phyloP scores from a whole-genome alignment of 2,329 filamentous ascomycete genomes.

The Hymenoscyphus scutula region DNA sequence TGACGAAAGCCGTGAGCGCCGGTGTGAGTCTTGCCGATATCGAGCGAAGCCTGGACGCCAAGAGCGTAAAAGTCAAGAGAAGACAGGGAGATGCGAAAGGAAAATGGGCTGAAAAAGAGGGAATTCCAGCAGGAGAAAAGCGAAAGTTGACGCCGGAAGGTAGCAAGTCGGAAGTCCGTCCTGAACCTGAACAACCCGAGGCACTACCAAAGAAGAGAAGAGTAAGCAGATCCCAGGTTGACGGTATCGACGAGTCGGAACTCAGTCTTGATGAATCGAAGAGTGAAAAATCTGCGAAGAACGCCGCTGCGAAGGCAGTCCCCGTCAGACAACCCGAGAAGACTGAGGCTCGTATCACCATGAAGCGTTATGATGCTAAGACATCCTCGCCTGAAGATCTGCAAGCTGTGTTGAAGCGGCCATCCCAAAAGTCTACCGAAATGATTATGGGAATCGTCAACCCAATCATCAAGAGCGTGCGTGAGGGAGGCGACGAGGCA shows the following conservation, averaged over 20 bases:
- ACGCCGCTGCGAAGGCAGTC: constrained; percentile 46
- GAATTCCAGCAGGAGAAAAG: constrained; percentile 47
- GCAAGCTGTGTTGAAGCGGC: constrained; percentile 73
- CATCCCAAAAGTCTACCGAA: constrained; percentile 93
- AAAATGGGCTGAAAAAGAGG: constrained; percentile 83
- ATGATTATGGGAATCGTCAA: constrained; percentile 86
- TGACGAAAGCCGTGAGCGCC: constrained; percentile 82
- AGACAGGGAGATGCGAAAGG: constrained; percentile 92
- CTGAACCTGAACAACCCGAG: no score
- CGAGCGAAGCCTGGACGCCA: constrained; percentile 87
- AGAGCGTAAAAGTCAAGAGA: constrained; percentile 92
- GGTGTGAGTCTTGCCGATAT: constrained; percentile 87
- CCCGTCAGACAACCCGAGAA: constrained; percentile 48
- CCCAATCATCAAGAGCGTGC: constrained; percentile 89
- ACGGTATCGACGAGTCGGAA: no score
- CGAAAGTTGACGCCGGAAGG: no score
- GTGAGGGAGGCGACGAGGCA: constrained; percentile 78
- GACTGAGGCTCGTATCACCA: constrained; percentile 64
- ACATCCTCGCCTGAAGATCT: constrained; percentile 64
- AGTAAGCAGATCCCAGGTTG: no score
- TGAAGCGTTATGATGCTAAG: constrained; percentile 74
- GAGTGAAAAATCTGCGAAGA: no score
- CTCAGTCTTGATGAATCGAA: no score
- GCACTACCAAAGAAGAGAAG: constrained; percentile 40
- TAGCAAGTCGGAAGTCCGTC: no score